phyloP scores from a whole-genome alignment of 2,329 filamentous ascomycete species.

The Mariannaea sp. region DNA sequence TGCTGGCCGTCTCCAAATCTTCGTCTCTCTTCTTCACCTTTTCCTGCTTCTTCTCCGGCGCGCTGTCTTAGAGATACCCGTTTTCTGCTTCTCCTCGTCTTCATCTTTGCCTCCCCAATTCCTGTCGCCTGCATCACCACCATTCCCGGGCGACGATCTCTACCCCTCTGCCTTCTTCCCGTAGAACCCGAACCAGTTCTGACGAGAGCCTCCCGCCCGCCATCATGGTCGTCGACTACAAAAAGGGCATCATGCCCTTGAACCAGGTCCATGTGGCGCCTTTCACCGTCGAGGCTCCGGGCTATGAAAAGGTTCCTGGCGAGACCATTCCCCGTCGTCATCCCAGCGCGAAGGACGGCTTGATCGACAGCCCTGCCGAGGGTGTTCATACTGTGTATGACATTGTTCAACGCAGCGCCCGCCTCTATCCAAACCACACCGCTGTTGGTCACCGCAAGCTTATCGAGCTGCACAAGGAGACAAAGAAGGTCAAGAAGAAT shows the following conservation, averaged over 20 bases:
- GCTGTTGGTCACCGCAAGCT: slow-evolving; percentile 75
- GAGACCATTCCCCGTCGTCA: slow-evolving; percentile 86
- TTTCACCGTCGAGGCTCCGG: slow-evolving; percentile 74
- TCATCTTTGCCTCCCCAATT: slow-evolving; percentile 8
- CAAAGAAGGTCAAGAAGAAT: slow-evolving; percentile 87
- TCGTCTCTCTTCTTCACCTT: neutral
- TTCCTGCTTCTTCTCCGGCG: neutral
- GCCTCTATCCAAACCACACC: slow-evolving; percentile 64
- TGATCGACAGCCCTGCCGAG: slow-evolving; percentile 67
- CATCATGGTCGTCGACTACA: slow-evolving; percentile 43
- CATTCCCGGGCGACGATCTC: slow-evolving; percentile 5
- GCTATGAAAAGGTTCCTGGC: slow-evolving; percentile 70
- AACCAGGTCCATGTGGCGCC: slow-evolving; percentile 70
- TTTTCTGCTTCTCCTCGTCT: slow-evolving; percentile 1
- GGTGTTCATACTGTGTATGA: slow-evolving; percentile 80
- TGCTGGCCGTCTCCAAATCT: too few relatives aligned
- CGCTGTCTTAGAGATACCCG: slow-evolving; percentile 13
- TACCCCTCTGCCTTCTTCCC: slow-evolving; percentile 13
- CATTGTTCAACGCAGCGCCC: slow-evolving; percentile 72
- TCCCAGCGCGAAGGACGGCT: slow-evolving; percentile 69
- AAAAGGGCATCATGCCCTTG: slow-evolving; percentile 54
- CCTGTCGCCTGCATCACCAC: slow-evolving; percentile 1
- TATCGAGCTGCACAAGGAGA: slow-evolving; percentile 78
- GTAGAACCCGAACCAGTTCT: slow-evolving; percentile 16
- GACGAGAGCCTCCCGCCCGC: slow-evolving; percentile 23